These are phyloP conservation scores for Monosporascus sp. DNA, from an alignment of 2,329 filamentous ascomycete species.

Conservation along the genomic window DNA sequence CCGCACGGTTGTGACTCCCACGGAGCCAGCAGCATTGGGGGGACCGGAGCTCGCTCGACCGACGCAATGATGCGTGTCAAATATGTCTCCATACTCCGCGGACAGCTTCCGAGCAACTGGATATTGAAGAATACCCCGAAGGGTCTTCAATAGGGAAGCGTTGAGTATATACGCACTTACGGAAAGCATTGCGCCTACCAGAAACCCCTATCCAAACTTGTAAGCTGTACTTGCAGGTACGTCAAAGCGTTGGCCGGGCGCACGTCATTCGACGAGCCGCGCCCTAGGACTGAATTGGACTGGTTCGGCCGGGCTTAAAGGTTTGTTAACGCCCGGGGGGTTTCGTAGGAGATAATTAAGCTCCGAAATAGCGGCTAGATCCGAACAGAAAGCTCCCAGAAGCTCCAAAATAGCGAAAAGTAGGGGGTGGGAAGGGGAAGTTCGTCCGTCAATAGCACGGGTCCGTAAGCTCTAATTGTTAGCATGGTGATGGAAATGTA, in stretches of 20 bases:
- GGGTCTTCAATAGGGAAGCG: no score
- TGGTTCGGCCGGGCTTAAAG: neutral
- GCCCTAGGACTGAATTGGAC: neutral
- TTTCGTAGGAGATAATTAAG: slow-evolving; percentile 7
- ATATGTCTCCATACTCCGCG: no score
- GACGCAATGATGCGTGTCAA: neutral
- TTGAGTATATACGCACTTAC: no score
- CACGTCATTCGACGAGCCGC: neutral
- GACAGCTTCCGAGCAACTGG: neutral
- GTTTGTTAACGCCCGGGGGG: slow-evolving; percentile 5
- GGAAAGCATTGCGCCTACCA: no score
- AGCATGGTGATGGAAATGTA: no score
- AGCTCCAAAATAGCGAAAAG: neutral
- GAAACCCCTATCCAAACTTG: no score
- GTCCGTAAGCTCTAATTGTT: no score
- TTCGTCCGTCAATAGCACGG: no score
- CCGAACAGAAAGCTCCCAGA: neutral
- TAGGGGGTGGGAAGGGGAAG: neutral
- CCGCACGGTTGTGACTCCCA: neutral
- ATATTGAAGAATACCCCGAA: no score
- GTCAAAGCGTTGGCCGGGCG: neutral
- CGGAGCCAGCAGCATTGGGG: neutral
- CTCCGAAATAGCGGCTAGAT: slow-evolving; percentile 7
- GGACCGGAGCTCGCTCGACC: neutral
- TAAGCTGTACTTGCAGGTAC: no score